Evolutionary conservation across 331 rosid genomes (phyloP).

Genomic region (Dryas integrifolia): DNA sequence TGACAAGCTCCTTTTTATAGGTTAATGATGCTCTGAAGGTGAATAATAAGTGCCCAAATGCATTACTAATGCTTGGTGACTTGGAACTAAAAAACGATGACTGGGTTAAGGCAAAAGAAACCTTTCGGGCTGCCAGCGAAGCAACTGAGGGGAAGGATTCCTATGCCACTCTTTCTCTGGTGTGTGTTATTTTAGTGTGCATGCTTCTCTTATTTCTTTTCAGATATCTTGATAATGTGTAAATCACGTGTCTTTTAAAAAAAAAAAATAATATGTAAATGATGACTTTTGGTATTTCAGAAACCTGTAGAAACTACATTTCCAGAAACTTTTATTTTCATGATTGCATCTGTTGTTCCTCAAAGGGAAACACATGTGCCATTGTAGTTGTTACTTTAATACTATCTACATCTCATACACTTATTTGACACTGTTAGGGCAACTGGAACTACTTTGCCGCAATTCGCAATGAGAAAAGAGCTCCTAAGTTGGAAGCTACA

Average conservation of each 20-base stretch:
- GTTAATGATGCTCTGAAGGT: slow-evolving; percentile 94
- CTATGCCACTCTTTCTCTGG: slow-evolving; percentile 88
- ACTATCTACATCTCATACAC: slow-evolving; percentile 25
- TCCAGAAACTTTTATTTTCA: background rate
- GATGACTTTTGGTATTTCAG: background rate
- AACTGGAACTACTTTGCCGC: slow-evolving; percentile 99
- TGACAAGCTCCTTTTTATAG: slow-evolving; percentile 39
- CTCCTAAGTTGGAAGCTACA: slow-evolving; percentile 97
- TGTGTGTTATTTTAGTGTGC: slow-evolving; percentile 34
- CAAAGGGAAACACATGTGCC: slow-evolving; percentile 12
- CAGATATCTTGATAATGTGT: background rate
- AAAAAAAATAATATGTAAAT: background rate
- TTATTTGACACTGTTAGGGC: slow-evolving; percentile 56
- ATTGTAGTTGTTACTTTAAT: slow-evolving; percentile 19
- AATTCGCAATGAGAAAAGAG: slow-evolving; percentile 95
- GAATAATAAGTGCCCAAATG: slow-evolving; percentile 85
- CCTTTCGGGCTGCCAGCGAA: slow-evolving; percentile 92
- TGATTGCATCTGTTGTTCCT: background rate
- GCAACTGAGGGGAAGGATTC: slow-evolving; percentile 96
- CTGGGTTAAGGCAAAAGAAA: slow-evolving; percentile 99
- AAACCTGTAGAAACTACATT: background rate
- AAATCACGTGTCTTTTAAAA: no score
- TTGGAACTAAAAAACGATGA: slow-evolving; percentile 94
- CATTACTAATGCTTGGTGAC: slow-evolving; percentile 95
- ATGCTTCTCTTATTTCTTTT: slow-evolving; percentile 17